Conservation (phyloP, 805 yeast species). For the Yarrowia osloensis region DNA sequence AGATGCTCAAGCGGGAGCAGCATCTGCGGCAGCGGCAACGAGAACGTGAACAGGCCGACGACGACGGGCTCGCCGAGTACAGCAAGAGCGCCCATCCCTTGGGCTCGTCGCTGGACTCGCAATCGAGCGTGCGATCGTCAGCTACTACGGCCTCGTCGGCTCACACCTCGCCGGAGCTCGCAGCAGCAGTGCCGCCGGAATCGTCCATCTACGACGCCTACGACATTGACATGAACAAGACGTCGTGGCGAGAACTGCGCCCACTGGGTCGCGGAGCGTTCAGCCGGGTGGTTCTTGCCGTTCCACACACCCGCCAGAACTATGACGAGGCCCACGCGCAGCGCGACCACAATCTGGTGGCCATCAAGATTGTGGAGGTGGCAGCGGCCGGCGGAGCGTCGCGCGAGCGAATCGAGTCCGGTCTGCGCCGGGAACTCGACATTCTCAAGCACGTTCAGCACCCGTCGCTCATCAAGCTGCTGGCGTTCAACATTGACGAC, state of each 20-base stretch:
- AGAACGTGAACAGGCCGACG: constrained; percentile 31
- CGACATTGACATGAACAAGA: constrained; percentile 35
- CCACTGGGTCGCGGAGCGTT: constrained; percentile 48
- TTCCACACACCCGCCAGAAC: constrained; percentile 34
- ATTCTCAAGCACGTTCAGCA: constrained; percentile 57
- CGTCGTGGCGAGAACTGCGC: constrained; percentile 41
- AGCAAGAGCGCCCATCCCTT: constrained; percentile 24
- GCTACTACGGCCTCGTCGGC: not conserved
- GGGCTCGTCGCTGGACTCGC: constrained; percentile 12
- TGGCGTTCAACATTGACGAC: constrained; percentile 46
- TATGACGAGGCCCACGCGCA: constrained; percentile 37
- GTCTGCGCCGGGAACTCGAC: constrained; percentile 71
- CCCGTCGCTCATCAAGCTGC: constrained; percentile 66
- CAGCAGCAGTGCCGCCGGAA: not conserved
- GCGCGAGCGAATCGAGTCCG: constrained; percentile 57
- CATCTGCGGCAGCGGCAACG: constrained; percentile 22
- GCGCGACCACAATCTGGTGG: constrained; percentile 48
- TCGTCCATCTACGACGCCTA: constrained; percentile 40
- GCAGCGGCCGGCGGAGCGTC: constrained; percentile 48
- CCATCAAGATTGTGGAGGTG: constrained; percentile 66
- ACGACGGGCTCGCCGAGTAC: constrained; percentile 30
- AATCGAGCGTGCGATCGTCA: not conserved
- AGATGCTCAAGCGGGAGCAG: constrained; percentile 29
- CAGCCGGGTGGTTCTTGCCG: constrained; percentile 45
- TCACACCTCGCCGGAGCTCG: constrained; percentile 10